These are phyloP conservation scores for Talaromyces sp. DNA, from an alignment of 2,329 filamentous ascomycete species.

Conservation along the genomic window DNA sequence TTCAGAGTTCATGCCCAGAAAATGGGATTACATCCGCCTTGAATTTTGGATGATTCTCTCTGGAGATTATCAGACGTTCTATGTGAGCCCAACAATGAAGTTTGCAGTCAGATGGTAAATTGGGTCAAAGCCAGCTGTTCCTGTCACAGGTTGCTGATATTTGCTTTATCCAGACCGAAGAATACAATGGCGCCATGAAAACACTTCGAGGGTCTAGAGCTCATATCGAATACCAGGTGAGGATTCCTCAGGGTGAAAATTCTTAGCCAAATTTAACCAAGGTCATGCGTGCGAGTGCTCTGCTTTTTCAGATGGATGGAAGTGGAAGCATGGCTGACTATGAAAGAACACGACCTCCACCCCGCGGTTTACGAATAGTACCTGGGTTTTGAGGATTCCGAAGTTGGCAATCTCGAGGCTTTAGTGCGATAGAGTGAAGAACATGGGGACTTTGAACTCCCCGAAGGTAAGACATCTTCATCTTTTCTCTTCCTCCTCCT, in stretches of 20 bases:
- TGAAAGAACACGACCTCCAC: background rate
- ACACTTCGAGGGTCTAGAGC: background rate
- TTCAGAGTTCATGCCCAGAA: background rate
- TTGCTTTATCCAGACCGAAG: background rate
- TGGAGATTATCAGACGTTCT: background rate
- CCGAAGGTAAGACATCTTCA: too few species aligned
- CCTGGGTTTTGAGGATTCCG: background rate
- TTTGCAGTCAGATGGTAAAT: background rate
- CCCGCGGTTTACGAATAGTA: background rate
- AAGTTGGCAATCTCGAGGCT: background rate
- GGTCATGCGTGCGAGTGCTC: background rate
- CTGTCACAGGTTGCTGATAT: background rate
- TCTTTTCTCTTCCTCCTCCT: too few species aligned
- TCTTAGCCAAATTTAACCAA: background rate
- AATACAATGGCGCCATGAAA: background rate
- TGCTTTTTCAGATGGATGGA: background rate
- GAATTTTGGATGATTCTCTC: background rate
- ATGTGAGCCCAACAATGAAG: background rate
- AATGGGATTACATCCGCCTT: background rate
- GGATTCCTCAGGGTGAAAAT: background rate
- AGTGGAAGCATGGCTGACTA: background rate
- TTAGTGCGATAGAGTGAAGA: background rate
- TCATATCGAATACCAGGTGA: background rate
- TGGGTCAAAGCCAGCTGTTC: too few species aligned
- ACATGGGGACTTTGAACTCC: background rate